Evolutionary conservation across 352 stramenopile genomes (phyloP).

Genomic region (Phytophthora constricta): DNA sequence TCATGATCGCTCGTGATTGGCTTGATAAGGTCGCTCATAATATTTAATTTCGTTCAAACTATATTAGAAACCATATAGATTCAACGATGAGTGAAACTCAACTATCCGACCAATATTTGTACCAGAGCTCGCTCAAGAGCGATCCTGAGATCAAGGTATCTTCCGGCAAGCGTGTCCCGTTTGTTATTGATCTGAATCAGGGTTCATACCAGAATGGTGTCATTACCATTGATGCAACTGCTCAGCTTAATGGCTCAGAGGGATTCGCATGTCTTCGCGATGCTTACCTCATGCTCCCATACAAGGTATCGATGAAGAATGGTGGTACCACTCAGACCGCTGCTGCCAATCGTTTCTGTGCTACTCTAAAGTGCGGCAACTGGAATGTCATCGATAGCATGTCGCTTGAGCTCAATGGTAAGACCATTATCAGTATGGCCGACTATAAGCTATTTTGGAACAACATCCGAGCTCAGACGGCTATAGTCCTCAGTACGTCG

Average conservation of each 20-base stretch:
- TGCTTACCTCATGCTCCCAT: conserved; percentile 12
- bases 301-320: conserved; percentile 9
- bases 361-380: conserved; percentile 1
- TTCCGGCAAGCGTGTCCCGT: not conserved
- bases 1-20: not conserved
- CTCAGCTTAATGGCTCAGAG: conserved; percentile 2
- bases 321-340: too few relatives aligned
- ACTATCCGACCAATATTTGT: conserved; percentile 7
- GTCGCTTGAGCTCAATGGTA: conserved; percentile 15
- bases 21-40: not conserved
- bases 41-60: not conserved
- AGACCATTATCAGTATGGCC: conserved; percentile 10
- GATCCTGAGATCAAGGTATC: not conserved
- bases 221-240: conserved; percentile 7
- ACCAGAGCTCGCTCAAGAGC: not conserved
- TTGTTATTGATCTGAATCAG: conserved; percentile 5
- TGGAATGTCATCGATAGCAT: conserved; percentile 20
- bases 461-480: conserved; percentile 14
- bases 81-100: not conserved
- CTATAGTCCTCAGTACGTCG: conserved; percentile 12
- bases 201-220: not conserved
- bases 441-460: conserved; percentile 18
- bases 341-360: not conserved
- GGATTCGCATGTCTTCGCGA: conserved; percentile 6
- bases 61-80: not conserved